phyloP scores from a whole-genome alignment of 306 rosid species.

The Trichosanthes truncata region DNA sequence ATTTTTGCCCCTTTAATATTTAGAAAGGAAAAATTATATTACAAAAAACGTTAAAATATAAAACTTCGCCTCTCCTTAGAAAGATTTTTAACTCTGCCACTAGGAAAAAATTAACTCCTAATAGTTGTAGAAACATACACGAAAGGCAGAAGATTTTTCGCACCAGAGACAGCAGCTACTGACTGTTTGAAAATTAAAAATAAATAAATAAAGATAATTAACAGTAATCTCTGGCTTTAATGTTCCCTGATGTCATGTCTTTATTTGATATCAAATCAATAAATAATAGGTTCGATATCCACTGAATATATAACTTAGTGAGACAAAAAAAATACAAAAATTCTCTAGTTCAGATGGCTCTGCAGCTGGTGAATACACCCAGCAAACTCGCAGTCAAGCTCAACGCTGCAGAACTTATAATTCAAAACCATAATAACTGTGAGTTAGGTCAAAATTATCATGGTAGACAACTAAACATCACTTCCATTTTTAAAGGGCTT shows the following conservation, averaged over 20 bases:
- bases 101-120: background rate
- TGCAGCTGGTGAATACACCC: background rate
- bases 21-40: too few species aligned
- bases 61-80: background rate
- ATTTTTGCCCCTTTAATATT: too few species aligned
- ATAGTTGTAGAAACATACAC: background rate
- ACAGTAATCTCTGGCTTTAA: background rate
- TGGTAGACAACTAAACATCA: background rate
- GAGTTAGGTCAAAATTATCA: background rate
- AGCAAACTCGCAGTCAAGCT: background rate
- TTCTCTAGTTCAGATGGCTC: background rate
- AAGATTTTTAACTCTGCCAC: background rate
- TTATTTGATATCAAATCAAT: background rate
- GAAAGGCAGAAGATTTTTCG: background rate
- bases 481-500: background rate
- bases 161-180: background rate
- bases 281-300: background rate
- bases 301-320: background rate
- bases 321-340: background rate
- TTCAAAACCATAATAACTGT: background rate
- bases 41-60: too few species aligned
- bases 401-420: background rate
- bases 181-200: background rate
- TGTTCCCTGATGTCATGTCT: background rate
- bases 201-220: background rate